Conservation (phyloP, 441 rosid genomes). For the Pelargonium cotyledonis region DNA sequence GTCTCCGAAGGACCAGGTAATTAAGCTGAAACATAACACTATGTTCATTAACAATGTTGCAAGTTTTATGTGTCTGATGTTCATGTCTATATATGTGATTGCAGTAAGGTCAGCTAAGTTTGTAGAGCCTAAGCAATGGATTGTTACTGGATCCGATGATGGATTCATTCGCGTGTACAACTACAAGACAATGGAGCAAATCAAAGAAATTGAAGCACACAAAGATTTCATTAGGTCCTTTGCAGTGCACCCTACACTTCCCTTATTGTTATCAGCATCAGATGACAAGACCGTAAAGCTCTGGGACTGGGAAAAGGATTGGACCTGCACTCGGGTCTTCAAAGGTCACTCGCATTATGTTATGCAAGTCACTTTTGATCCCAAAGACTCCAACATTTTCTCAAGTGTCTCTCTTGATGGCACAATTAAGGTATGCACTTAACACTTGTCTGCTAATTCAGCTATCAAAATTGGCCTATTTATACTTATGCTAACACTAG, state of each 20-base stretch:
- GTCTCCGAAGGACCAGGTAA: slow-evolving; percentile 62
- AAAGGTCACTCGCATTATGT: slow-evolving; percentile 90
- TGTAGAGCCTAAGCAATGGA: slow-evolving; percentile 62
- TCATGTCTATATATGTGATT: slow-evolving; percentile 15
- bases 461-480: no score
- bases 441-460: slow-evolving; percentile 8
- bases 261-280: slow-evolving; percentile 68
- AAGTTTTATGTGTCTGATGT: slow-evolving; percentile 7
- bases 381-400: slow-evolving; percentile 59
- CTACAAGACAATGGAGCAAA: slow-evolving; percentile 64
- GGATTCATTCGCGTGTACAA: slow-evolving; percentile 61
- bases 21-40: no score
- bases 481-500: no score
- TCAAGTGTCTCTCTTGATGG: slow-evolving; percentile 90
- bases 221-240: slow-evolving; percentile 71
- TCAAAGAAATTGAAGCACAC: slow-evolving; percentile 83
- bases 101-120: slow-evolving; percentile 72
- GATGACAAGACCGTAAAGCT: slow-evolving; percentile 84
- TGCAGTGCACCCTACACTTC: slow-evolving; percentile 68
- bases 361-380: slow-evolving; percentile 72
- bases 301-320: slow-evolving; percentile 95
- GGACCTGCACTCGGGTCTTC: slow-evolving; percentile 71
- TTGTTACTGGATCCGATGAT: slow-evolving; percentile 74
- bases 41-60: no score
- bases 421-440: slow-evolving; percentile 54